Percentiles rank a stretch among this genome's conserved stretches.
phyloP scores from a whole-genome alignment of 495 filamentous ascomycete genomes.

The Talaromyces proteolyticus region DNA sequence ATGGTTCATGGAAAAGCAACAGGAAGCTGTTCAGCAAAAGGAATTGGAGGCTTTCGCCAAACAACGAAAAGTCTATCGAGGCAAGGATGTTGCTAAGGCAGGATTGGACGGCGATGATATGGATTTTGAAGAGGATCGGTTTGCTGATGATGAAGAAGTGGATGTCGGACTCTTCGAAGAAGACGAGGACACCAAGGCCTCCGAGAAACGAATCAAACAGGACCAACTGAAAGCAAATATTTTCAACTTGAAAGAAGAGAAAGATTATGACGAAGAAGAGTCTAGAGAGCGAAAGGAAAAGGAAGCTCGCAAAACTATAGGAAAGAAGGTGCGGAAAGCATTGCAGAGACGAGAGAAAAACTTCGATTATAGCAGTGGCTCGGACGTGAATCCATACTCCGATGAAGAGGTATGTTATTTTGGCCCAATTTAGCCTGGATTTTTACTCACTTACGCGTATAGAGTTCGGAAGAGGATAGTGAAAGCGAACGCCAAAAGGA shows the following conservation, averaged over 20 bases:
- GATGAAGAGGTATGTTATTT: conserved; percentile 37
- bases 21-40: conserved; percentile 40
- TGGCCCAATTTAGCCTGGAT: neutral
- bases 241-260: conserved; percentile 78
- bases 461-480: conserved; percentile 37
- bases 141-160: conserved; percentile 84
- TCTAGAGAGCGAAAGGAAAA: conserved; percentile 61
- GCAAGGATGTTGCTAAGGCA: conserved; percentile 26
- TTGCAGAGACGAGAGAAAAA: conserved; percentile 81
- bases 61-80: conserved; percentile 37
- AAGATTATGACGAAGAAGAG: conserved; percentile 79
- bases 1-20: conserved; percentile 69
- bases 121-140: conserved; percentile 61
- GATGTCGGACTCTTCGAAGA: conserved; percentile 71
- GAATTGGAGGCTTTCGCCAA: conserved; percentile 46
- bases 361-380: conserved; percentile 72
- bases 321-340: conserved; percentile 71
- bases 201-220: conserved; percentile 76
- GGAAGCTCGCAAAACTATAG: conserved; percentile 57
- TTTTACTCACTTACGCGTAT: conserved; percentile 1
- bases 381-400: conserved; percentile 71
- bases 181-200: conserved; percentile 83
- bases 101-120: conserved; percentile 51
- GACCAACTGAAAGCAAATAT: conserved; percentile 84
- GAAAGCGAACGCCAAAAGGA: conserved; percentile 54